Conservation (phyloP, 108 stramenopile species). For the Thalassiosira profunda region DNA sequence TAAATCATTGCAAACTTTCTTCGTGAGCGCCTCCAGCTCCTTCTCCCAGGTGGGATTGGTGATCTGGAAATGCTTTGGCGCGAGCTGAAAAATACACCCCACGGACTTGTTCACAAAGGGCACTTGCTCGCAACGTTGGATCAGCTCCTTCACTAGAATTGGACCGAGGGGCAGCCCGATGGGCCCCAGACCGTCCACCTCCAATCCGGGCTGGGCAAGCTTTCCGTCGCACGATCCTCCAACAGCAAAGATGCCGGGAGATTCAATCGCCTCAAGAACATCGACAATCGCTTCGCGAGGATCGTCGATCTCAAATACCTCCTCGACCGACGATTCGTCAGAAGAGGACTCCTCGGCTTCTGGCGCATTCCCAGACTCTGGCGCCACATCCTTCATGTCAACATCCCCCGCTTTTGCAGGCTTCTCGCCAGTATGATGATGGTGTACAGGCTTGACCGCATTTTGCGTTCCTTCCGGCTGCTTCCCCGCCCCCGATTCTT, state of each 20-base stretch:
- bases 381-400: neutral
- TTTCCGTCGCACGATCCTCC: neutral
- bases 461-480: constrained; percentile 5
- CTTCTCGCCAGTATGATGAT: neutral
- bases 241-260: constrained; percentile 6
- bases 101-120: constrained; percentile 41
- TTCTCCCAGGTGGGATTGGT: constrained; percentile 27
- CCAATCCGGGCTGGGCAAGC: constrained; percentile 30
- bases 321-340: constrained; percentile 14
- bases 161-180: constrained; percentile 26
- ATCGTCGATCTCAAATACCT: constrained; percentile 7
- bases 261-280: constrained; percentile 6
- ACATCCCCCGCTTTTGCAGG: neutral
- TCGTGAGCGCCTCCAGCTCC: neutral
- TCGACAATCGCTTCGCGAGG: constrained; percentile 13
- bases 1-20: constrained; percentile 14
- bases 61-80: constrained; percentile 17
- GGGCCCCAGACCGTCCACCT: constrained; percentile 28
- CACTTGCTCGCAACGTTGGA: constrained; percentile 24
- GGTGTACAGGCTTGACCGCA: neutral
- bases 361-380: neutral
- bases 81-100: constrained; percentile 29
- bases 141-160: constrained; percentile 7
- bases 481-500: neutral
- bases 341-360: neutral